A percentile compares a stretch with the other conserved stretches of the same genome.
Conservation (phyloP, 257 asterid species). For the Paulownia fortunei region DNA sequence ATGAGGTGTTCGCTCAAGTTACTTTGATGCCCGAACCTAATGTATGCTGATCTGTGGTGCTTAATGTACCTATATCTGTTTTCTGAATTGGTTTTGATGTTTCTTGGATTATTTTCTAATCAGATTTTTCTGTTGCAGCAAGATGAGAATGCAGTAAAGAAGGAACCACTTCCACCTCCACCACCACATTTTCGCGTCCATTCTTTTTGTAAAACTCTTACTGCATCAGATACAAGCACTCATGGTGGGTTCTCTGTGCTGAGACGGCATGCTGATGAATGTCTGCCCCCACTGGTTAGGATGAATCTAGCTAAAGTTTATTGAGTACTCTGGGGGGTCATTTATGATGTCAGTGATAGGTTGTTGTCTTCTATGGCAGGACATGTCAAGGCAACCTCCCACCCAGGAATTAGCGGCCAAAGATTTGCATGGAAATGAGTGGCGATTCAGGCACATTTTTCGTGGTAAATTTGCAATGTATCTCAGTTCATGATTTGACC, state of each 20-base stretch:
- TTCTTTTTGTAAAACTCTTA: constrained; percentile 92
- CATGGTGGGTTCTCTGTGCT: constrained; percentile 97
- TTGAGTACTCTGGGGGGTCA: neutral
- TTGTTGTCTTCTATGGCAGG: constrained; percentile 50
- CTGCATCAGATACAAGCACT: constrained; percentile 98
- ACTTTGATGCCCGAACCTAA: constrained; percentile 81
- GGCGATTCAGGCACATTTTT: constrained; percentile 94
- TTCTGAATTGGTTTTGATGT: constrained; percentile 7
- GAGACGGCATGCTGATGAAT: constrained; percentile 96
- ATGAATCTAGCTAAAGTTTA: neutral
- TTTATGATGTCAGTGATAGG: constrained; percentile 6
- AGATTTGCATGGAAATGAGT: constrained; percentile 91
- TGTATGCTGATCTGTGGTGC: constrained; percentile 47
- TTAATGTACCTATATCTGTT: constrained; percentile 7
- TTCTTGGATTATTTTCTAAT: constrained; percentile 24
- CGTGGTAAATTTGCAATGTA: constrained; percentile 58
- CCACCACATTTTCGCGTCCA: constrained; percentile 80
- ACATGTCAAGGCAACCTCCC: constrained; percentile 96
- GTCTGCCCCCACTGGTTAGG: constrained; percentile 91
- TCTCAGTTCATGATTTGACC: neutral
- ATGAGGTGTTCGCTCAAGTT: constrained; percentile 95
- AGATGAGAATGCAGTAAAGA: constrained; percentile 80
- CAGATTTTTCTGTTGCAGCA: constrained; percentile 52
- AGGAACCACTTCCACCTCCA: constrained; percentile 59
- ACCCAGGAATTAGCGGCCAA: constrained; percentile 91